phyloP scores from a whole-genome alignment of 441 rosid genomes.

The Brassica hybrid region DNA sequence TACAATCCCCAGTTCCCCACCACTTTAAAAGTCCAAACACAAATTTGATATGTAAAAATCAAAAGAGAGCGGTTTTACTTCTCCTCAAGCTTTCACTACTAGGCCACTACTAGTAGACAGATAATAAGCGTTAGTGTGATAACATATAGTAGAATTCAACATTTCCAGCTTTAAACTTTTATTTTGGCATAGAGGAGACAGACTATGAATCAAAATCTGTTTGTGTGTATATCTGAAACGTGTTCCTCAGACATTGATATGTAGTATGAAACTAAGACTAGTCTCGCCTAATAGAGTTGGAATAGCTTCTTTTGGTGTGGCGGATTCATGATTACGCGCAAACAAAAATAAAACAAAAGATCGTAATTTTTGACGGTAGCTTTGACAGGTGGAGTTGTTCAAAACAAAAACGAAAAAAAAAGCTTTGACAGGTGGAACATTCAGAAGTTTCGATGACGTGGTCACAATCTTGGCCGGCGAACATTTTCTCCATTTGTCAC shows the following conservation, averaged over 20 bases:
- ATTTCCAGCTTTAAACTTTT: not conserved
- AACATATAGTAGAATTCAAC: not conserved
- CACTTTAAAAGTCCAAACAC: too few species aligned
- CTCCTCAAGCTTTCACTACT: not conserved
- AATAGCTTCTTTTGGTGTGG: not conserved
- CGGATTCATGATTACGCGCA: conserved; percentile 1
- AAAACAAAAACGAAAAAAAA: not conserved
- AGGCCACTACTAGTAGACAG: not conserved
- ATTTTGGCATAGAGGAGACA: not conserved
- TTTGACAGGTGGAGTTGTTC: conserved; percentile 19
- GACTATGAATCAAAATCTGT: not conserved
- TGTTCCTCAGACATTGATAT: not conserved
- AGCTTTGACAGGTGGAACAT: conserved; percentile 25
- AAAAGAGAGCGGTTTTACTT: not conserved
- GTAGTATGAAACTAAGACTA: not conserved
- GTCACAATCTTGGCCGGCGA: conserved; percentile 9
- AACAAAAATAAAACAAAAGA: not conserved
- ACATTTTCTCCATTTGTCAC: conserved; percentile 26
- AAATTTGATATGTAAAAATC: not conserved
- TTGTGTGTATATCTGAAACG: not conserved
- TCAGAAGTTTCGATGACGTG: conserved; percentile 17
- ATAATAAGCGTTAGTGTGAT: not conserved
- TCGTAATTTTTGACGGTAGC: conserved; percentile 14
- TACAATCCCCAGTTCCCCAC: too few species aligned
- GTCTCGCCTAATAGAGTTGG: not conserved